These are phyloP conservation scores for Ophiostoma novo-ulmi DNA, from an alignment of 2,329 filamentous ascomycete genomes.

Conservation along the genomic window DNA sequence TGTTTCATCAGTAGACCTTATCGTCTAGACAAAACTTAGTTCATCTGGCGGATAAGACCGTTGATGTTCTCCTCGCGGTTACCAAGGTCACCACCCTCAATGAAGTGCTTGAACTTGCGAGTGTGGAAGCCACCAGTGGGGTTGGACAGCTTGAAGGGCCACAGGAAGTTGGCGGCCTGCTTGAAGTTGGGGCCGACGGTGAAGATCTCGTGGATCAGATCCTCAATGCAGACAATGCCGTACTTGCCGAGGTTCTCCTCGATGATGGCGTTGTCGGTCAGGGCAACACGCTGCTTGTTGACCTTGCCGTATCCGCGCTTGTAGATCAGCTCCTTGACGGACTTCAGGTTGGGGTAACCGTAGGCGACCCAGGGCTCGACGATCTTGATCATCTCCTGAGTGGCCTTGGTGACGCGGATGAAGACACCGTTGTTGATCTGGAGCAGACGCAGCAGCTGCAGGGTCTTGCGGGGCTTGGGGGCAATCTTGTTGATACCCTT, in stretches of 20 bases:
- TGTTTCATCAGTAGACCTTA: not conserved
- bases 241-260: constrained; percentile 96
- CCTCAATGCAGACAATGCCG: constrained; percentile 98
- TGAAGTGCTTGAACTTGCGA: constrained; percentile 98
- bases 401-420: constrained; percentile 95
- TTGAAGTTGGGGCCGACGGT: constrained; percentile 99
- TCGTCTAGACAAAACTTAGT: constrained; percentile 55
- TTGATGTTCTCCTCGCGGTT: constrained; percentile 99
- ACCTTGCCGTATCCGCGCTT: constrained; percentile 99
- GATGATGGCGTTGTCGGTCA: constrained; percentile 97
- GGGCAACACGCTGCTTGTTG: constrained; percentile 92
- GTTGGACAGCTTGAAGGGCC: constrained; percentile 99
- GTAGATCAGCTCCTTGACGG: constrained; percentile 98
- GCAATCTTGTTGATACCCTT: constrained; percentile 99
- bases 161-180: constrained; percentile 98
- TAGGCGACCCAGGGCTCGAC: constrained; percentile 99
- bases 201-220: constrained; percentile 98
- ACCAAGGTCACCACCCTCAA: constrained; percentile 96
- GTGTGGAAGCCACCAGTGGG: constrained; percentile 92
- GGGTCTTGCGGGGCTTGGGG: constrained; percentile 99
- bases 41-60: constrained; percentile 94
- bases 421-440: constrained; percentile 99
- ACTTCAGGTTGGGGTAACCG: constrained; percentile 99
- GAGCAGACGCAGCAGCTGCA: constrained; percentile 97
- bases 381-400: constrained; percentile 92